Evolutionary conservation across 225 moss, liverwort and hornwort species (phyloP).

Genomic region (Ulota crispa): DNA sequence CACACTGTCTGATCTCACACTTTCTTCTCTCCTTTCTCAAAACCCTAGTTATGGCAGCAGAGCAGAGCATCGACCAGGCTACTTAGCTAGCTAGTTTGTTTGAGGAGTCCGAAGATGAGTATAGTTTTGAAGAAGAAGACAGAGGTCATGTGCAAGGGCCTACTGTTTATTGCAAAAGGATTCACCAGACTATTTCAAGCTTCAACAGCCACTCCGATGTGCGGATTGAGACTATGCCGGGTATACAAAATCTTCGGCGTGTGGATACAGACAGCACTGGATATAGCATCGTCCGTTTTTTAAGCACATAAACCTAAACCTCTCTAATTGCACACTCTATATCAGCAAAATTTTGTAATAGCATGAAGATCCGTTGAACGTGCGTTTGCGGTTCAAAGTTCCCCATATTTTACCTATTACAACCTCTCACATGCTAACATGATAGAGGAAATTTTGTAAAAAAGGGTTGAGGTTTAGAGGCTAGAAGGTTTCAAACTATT

Average conservation of each 20-base stretch:
- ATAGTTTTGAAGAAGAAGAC: too few species aligned
- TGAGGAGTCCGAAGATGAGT: too few species aligned
- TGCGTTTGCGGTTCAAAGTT: background rate
- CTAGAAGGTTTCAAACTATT: background rate
- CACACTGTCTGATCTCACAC: too few species aligned
- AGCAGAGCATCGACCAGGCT: too few species aligned
- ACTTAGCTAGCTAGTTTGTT: too few species aligned
- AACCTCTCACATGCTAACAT: background rate
- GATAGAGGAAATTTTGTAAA: background rate
- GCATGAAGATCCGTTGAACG: background rate
- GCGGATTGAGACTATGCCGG: background rate
- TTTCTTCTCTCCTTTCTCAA: too few species aligned
- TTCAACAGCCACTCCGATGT: background rate
- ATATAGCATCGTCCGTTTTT: background rate
- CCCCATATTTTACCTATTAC: background rate
- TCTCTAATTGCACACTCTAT: background rate
- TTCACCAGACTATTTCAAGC: background rate
- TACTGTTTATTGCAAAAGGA: background rate
- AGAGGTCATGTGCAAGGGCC: too few species aligned
- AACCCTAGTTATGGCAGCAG: too few species aligned
- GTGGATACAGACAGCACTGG: background rate
- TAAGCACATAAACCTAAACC: background rate
- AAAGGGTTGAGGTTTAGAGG: background rate
- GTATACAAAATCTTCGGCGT: background rate
- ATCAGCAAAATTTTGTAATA: background rate